Conservation (phyloP, 2,329 filamentous ascomycete species). For the Penicillium sp. region DNA sequence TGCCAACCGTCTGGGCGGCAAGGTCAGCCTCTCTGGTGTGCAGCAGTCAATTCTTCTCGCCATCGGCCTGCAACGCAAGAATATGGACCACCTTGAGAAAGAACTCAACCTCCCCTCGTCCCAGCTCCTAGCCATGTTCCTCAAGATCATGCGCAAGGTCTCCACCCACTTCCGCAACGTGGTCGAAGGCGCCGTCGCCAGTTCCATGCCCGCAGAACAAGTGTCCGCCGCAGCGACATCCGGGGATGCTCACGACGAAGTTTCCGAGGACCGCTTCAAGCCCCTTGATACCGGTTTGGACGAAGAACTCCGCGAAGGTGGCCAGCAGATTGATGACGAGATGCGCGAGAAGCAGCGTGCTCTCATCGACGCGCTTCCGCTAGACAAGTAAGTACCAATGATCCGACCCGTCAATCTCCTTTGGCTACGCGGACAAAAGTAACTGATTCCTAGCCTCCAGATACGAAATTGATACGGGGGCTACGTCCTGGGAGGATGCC, state of each 20-base stretch:
- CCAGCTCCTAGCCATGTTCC: conserved; percentile 92
- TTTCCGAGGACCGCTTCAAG: conserved; percentile 59
- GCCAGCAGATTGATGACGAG: conserved; percentile 64
- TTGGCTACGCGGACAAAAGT: conserved; percentile 27
- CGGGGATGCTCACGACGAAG: conserved; percentile 57
- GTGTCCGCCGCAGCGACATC: conserved; percentile 38
- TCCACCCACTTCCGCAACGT: conserved; percentile 69
- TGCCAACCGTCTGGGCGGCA: conserved; percentile 61
- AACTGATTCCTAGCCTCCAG: conserved; percentile 39
- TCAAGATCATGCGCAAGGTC: conserved; percentile 89
- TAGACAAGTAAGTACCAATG: conserved; percentile 64
- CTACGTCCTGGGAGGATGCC: conserved; percentile 52
- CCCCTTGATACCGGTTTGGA: conserved; percentile 66
- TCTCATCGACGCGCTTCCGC: conserved; percentile 80
- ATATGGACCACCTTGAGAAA: conserved; percentile 69
- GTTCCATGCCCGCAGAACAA: conserved; percentile 56
- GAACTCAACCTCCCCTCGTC: conserved; percentile 68
- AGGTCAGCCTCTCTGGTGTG: conserved; percentile 68
- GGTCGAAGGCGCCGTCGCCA: conserved; percentile 66
- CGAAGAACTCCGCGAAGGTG: conserved; percentile 79
- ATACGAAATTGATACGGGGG: conserved; percentile 45
- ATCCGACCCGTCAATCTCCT: conserved; percentile 1
- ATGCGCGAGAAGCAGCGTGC: conserved; percentile 76
- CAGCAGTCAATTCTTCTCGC: conserved; percentile 85
- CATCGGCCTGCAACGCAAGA: conserved; percentile 84